Percentiles rank a stretch among this genome's conserved stretches.
phyloP scores from a whole-genome alignment of 108 stramenopile species.

The Skeletonema menzelii region DNA sequence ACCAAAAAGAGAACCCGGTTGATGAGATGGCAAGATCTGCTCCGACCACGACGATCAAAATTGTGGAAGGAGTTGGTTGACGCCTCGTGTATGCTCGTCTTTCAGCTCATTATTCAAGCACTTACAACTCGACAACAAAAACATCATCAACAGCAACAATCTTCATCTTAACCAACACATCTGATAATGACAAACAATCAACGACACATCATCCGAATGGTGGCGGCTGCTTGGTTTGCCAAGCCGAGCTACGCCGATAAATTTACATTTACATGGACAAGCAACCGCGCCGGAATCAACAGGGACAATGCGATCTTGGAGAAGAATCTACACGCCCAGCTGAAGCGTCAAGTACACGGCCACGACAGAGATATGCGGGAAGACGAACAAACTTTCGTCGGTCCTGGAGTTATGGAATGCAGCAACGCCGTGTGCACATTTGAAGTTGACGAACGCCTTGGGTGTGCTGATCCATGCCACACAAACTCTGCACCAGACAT shows the following conservation, averaged over 20 bases:
- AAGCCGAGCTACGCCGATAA: background rate
- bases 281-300: background rate
- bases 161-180: background rate
- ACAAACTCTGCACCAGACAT: background rate
- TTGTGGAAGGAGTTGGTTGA: too few relatives aligned
- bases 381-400: background rate
- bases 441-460: background rate
- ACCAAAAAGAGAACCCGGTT: too few relatives aligned
- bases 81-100: too few relatives aligned
- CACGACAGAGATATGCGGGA: background rate
- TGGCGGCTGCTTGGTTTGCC: background rate
- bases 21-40: too few relatives aligned
- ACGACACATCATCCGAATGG: background rate
- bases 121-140: too few relatives aligned
- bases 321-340: background rate
- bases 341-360: background rate
- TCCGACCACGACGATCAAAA: too few relatives aligned
- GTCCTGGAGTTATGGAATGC: background rate
- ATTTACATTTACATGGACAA: background rate
- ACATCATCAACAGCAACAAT: too few relatives aligned
- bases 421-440: background rate
- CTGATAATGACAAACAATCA: background rate
- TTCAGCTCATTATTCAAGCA: too few relatives aligned
- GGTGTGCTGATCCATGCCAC: slow-evolving; percentile 3
- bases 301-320: background rate